Conservation (phyloP, 2,329 filamentous ascomycete species). For the Arthrinium phaeospermum region DNA sequence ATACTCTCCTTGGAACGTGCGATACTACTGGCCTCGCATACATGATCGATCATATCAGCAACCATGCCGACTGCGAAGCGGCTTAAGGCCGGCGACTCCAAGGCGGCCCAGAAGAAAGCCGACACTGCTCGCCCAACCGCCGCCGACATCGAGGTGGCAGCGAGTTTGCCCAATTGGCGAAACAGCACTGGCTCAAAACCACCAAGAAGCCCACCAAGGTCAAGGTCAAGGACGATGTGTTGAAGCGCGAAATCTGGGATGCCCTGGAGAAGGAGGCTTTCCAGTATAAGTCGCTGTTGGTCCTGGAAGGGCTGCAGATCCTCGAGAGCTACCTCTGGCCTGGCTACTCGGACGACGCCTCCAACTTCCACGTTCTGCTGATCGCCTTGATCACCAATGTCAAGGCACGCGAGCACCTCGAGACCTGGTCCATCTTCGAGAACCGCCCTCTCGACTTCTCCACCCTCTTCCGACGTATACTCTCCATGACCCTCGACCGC, state of each 20-base stretch:
- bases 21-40: slow-evolving; percentile 21
- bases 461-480: slow-evolving; percentile 82
- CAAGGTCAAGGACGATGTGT: slow-evolving; percentile 80
- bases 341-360: slow-evolving; percentile 84
- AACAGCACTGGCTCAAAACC: slow-evolving; percentile 81
- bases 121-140: slow-evolving; percentile 64
- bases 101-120: slow-evolving; percentile 43
- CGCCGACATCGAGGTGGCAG: slow-evolving; percentile 73
- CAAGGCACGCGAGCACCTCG: slow-evolving; percentile 84
- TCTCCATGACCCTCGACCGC: slow-evolving; percentile 82
- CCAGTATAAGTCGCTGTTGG: slow-evolving; percentile 75
- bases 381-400: slow-evolving; percentile 86
- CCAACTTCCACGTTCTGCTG: slow-evolving; percentile 89
- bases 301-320: slow-evolving; percentile 88
- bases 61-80: slow-evolving; percentile 66
- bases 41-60: slow-evolving; percentile 27
- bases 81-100: slow-evolving; percentile 56
- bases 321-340: slow-evolving; percentile 97
- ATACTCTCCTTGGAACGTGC: slow-evolving; percentile 26
- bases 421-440: slow-evolving; percentile 85
- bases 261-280: slow-evolving; percentile 83
- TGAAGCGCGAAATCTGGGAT: slow-evolving; percentile 91
- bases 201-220: slow-evolving; percentile 65
- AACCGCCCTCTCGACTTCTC: slow-evolving; percentile 84
- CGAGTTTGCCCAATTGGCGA: slow-evolving; percentile 77